phyloP scores from a whole-genome alignment of 164 flowering plant genomes.

The Amborella trichopoda region DNA sequence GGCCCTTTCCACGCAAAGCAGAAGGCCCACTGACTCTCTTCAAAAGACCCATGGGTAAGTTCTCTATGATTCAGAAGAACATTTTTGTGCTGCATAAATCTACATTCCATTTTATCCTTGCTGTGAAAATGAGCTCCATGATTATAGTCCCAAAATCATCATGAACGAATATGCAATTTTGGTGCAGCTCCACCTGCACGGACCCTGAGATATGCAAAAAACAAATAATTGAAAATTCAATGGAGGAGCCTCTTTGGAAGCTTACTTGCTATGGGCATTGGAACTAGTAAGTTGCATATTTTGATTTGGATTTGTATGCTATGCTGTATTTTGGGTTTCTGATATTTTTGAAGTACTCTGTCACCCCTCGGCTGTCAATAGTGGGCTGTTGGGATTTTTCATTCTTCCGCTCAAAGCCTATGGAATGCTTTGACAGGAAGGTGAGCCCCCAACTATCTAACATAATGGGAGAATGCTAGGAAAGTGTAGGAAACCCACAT shows the following conservation, averaged over 20 bases:
- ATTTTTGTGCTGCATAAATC: neutral
- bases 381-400: neutral
- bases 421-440: neutral
- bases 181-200: constrained; percentile 43
- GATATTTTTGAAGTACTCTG: neutral
- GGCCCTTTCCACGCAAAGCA: too few species aligned
- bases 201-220: constrained; percentile 67
- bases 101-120: neutral
- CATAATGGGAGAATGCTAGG: too few species aligned
- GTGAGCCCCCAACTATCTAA: neutral
- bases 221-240: constrained; percentile 51
- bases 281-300: constrained; percentile 28
- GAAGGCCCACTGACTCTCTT: too few species aligned
- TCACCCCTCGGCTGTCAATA: neutral
- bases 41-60: constrained; percentile 60
- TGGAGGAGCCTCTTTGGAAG: constrained; percentile 88
- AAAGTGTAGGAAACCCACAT: too few species aligned
- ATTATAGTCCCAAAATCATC: neutral
- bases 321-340: neutral
- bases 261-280: constrained; percentile 76
- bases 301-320: neutral
- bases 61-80: neutral
- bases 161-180: constrained; percentile 5
- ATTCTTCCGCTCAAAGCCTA: neutral
- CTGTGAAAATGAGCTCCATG: neutral